These are phyloP conservation scores for Schizosaccharomyces cryophilus DNA, from an alignment of 805 yeast genomes.

Conservation along the genomic window DNA sequence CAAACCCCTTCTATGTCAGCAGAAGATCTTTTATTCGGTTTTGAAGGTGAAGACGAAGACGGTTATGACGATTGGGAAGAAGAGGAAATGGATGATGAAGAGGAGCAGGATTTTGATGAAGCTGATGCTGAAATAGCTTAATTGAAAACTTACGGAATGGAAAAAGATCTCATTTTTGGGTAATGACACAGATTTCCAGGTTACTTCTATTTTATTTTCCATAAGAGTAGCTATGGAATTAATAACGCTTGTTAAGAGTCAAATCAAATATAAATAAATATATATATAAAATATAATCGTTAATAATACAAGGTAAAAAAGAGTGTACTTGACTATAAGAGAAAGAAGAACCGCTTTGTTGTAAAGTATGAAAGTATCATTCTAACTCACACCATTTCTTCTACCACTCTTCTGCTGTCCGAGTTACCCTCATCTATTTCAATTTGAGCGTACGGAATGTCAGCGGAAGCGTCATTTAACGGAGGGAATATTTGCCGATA, in stretches of 20 bases:
- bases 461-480: not conserved
- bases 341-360: too few relatives aligned
- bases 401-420: not conserved
- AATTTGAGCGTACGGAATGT: not conserved
- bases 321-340: too few relatives aligned
- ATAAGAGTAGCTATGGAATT: too few relatives aligned
- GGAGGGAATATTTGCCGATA: slow-evolving; percentile 13
- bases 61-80: not conserved
- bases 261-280: too few relatives aligned
- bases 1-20: not conserved
- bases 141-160: not conserved
- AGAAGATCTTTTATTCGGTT: not conserved
- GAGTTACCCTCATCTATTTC: not conserved
- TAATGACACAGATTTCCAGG: not conserved
- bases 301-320: too few relatives aligned
- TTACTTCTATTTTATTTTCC: too few relatives aligned
- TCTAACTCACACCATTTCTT: too few relatives aligned
- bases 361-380: too few relatives aligned
- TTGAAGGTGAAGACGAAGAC: not conserved
- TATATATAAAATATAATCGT: too few relatives aligned
- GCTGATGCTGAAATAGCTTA: not conserved
- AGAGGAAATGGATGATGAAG: not conserved
- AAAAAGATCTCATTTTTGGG: not conserved
- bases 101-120: not conserved
- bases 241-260: too few relatives aligned